Conservation (phyloP, 257 asterid genomes). For the Solanum medicagineum region DNA sequence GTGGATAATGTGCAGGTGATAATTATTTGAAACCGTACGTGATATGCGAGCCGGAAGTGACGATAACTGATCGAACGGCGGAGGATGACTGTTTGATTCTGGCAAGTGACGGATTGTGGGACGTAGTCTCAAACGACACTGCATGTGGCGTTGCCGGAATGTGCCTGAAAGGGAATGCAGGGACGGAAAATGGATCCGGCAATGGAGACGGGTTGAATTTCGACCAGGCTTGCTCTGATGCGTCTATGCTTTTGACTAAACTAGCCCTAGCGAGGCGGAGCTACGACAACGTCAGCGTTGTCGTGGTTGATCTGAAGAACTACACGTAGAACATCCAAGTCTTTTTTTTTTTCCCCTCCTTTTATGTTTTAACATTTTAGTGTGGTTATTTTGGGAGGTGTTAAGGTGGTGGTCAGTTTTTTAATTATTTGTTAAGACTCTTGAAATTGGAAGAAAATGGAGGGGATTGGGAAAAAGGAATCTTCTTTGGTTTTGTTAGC, state of each 20-base stretch:
- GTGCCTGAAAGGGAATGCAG: conserved; percentile 33
- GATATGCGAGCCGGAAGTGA: conserved; percentile 68
- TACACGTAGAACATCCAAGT: not conserved
- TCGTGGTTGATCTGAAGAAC: conserved; percentile 46
- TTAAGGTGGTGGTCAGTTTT: not conserved
- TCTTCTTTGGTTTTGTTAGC: not conserved
- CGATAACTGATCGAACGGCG: conserved; percentile 31
- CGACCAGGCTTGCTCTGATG: conserved; percentile 45
- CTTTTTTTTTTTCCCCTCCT: not conserved
- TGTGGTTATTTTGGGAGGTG: not conserved
- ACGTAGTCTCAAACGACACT: conserved; percentile 59
- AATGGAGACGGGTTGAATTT: not conserved
- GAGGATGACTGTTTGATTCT: conserved; percentile 64
- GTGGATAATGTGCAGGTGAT: conserved; percentile 26
- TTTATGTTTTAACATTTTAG: not conserved
- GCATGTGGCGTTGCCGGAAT: conserved; percentile 52
- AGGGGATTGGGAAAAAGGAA: not conserved
- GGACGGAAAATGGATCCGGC: not conserved
- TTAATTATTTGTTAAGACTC: not conserved
- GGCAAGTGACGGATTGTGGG: conserved; percentile 87
- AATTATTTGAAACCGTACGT: conserved; percentile 63
- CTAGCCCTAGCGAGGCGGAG: conserved; percentile 67
- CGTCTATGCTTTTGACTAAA: conserved; percentile 46
- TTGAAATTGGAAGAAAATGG: not conserved
- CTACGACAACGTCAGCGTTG: conserved; percentile 54